phyloP scores from a whole-genome alignment of 331 rosid genomes.

The Spiraea crenata region DNA sequence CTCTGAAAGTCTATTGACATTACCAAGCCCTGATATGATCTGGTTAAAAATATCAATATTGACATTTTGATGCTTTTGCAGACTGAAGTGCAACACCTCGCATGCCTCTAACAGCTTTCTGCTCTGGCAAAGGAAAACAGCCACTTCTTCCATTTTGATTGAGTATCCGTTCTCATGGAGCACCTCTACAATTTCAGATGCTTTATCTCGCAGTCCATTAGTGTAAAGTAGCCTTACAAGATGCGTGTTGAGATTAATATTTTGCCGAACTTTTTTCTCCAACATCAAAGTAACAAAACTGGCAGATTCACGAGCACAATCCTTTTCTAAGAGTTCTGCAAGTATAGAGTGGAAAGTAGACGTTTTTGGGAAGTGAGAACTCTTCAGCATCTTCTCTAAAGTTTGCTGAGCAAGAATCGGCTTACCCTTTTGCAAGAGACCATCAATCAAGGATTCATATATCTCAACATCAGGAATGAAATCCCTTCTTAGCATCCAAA shows the following conservation, averaged over 20 bases:
- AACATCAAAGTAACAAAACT: slow-evolving; percentile 55
- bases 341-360: slow-evolving; percentile 59
- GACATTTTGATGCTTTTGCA: slow-evolving; percentile 43
- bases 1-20: slow-evolving; percentile 48
- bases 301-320: slow-evolving; percentile 56
- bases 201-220: slow-evolving; percentile 43
- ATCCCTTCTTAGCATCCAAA: slow-evolving; percentile 71
- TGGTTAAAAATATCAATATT: slow-evolving; percentile 38
- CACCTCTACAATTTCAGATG: slow-evolving; percentile 48
- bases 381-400: slow-evolving; percentile 72
- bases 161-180: slow-evolving; percentile 60
- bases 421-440: slow-evolving; percentile 53
- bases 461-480: slow-evolving; percentile 59
- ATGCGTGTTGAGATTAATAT: slow-evolving; percentile 56
- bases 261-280: slow-evolving; percentile 64
- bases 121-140: slow-evolving; percentile 44
- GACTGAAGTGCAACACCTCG: slow-evolving; percentile 51
- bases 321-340: slow-evolving; percentile 52
- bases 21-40: slow-evolving; percentile 52
- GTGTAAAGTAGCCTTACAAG: slow-evolving; percentile 56
- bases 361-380: slow-evolving; percentile 60
- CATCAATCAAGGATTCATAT: slow-evolving; percentile 56
- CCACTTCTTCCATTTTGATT: slow-evolving; percentile 53
- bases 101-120: slow-evolving; percentile 58
- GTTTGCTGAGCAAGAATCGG: slow-evolving; percentile 67